Evolutionary conservation across 108 stramenopile species (phyloP).

Genomic region (Poteriospumella lacustris): DNA sequence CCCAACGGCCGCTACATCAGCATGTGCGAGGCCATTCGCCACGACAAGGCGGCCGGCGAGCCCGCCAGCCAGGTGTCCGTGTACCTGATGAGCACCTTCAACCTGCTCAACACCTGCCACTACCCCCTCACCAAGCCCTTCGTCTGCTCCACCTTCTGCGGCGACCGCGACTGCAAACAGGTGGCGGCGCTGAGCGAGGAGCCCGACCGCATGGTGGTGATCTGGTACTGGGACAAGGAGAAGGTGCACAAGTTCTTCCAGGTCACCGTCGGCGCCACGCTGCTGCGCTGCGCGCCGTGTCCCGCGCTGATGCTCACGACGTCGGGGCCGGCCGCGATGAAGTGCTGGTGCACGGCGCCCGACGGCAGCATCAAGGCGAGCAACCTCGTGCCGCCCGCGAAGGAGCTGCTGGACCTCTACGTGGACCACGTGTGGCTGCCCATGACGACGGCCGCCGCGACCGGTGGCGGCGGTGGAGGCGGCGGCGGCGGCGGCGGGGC

Average conservation of each 20-base stretch:
- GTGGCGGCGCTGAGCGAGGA: constrained; percentile 39
- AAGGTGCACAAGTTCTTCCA: constrained; percentile 29
- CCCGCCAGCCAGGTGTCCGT: constrained; percentile 35
- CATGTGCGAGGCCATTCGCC: constrained; percentile 13
- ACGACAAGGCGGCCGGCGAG: constrained; percentile 40
- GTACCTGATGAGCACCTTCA: constrained; percentile 35
- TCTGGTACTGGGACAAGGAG: constrained; percentile 55
- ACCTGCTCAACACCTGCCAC: constrained; percentile 38
- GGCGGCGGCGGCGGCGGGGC: too few species aligned
- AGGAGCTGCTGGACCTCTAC: constrained; percentile 25
- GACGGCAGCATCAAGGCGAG: constrained; percentile 38
- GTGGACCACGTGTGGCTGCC: constrained; percentile 44
- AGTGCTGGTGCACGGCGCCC: constrained; percentile 33
- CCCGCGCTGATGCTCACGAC: constrained; percentile 28
- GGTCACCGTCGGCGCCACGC: not conserved
- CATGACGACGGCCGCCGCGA: too few species aligned
- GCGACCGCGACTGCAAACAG: constrained; percentile 39
- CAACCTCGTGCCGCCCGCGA: constrained; percentile 35
- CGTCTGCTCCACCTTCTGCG: constrained; percentile 41
- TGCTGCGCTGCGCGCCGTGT: not conserved
- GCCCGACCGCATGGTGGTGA: constrained; percentile 39
- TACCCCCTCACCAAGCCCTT: constrained; percentile 39
- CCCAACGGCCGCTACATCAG: not conserved
- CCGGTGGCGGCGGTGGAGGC: too few species aligned
- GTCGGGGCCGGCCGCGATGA: constrained; percentile 34